Conservation (phyloP, 805 yeast species). For the Candida schatavii region DNA sequence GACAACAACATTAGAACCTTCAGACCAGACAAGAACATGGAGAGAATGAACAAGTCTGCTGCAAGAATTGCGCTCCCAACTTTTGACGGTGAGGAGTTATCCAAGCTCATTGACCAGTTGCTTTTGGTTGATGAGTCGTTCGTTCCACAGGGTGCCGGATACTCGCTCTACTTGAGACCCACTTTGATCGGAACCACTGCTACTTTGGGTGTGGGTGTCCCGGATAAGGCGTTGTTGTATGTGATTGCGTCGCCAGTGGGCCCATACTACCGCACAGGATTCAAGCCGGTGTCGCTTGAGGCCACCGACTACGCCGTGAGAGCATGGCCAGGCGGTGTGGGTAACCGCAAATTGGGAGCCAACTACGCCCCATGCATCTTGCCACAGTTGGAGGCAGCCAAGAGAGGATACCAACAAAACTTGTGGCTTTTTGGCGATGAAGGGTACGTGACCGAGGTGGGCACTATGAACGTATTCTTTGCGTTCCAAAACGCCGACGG, state of each 20-base stretch:
- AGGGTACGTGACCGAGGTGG: constrained; percentile 86
- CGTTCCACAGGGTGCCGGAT: constrained; percentile 85
- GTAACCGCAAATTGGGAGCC: constrained; percentile 94
- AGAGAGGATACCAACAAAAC: constrained; percentile 92
- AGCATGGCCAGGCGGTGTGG: constrained; percentile 99
- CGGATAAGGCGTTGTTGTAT: constrained; percentile 75
- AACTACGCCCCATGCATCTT: constrained; percentile 94
- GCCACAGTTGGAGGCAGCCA: constrained; percentile 89
- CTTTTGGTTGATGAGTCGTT: constrained; percentile 71
- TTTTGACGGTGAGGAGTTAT: constrained; percentile 75
- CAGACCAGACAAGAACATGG: constrained; percentile 91
- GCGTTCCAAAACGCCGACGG: constrained; percentile 82
- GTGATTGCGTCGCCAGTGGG: constrained; percentile 96
- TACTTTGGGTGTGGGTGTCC: constrained; percentile 82
- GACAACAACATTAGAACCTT: constrained; percentile 73
- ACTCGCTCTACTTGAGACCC: constrained; percentile 90
- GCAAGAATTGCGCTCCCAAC: constrained; percentile 85
- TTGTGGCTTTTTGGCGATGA: constrained; percentile 95
- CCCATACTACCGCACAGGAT: constrained; percentile 86
- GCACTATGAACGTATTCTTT: constrained; percentile 94
- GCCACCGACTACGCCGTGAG: constrained; percentile 95
- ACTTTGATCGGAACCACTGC: constrained; percentile 91
- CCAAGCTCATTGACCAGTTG: constrained; percentile 72
- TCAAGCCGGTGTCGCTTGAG: constrained; percentile 91
- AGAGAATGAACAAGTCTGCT: constrained; percentile 84